phyloP scores from a whole-genome alignment of 73 alveolate species.

The Uronychia binucleata region DNA sequence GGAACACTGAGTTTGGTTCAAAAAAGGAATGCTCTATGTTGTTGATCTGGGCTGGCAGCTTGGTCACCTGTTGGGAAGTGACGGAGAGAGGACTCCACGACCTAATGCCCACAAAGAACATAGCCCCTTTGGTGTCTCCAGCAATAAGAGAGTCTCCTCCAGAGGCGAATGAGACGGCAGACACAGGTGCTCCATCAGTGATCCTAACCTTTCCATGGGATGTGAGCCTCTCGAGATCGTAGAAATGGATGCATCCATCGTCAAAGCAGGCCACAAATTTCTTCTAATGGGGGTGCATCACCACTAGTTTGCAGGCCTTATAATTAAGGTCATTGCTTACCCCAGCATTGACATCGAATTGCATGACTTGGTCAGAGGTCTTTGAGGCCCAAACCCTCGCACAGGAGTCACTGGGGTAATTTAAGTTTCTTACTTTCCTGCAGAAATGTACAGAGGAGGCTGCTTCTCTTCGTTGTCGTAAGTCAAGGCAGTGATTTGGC shows the following conservation, averaged over 20 bases:
- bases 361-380: slow-evolving; percentile 61
- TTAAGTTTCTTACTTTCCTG: no score
- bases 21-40: slow-evolving; percentile 25
- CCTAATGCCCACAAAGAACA: slow-evolving; percentile 30
- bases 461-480: slow-evolving; percentile 52
- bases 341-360: neutral
- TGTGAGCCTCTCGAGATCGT: neutral
- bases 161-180: neutral
- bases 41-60: slow-evolving; percentile 5
- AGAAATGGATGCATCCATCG: neutral
- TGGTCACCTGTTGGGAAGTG: neutral
- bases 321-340: neutral
- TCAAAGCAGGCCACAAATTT: neutral
- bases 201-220: neutral
- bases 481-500: slow-evolving; percentile 29
- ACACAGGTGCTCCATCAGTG: neutral
- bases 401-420: slow-evolving; percentile 64
- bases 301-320: neutral
- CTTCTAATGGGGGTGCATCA: neutral
- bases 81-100: slow-evolving; percentile 1
- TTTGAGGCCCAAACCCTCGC: slow-evolving; percentile 70
- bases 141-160: slow-evolving; percentile 28
- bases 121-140: slow-evolving; percentile 26
- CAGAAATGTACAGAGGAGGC: slow-evolving; percentile 51
- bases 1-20: slow-evolving; percentile 42